Evolutionary conservation across 352 stramenopile genomes (phyloP).

Genomic region (Globisporangium orthogonon): DNA sequence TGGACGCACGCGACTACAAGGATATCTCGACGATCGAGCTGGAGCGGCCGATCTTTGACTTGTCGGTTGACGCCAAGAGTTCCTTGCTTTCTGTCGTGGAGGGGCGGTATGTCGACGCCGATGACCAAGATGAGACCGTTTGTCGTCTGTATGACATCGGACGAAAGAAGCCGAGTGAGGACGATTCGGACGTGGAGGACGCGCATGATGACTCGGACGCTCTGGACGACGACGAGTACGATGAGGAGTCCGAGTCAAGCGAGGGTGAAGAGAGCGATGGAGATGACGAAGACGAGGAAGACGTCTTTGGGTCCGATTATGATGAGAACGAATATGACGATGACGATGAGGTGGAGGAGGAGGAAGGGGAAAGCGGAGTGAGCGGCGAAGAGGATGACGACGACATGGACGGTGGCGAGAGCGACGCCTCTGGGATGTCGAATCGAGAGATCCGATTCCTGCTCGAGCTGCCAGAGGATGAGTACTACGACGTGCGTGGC

Average conservation of each 20-base stretch:
- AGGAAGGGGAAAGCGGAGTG: background rate
- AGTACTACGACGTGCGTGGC: slow-evolving; percentile 65
- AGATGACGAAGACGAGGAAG: slow-evolving; percentile 39
- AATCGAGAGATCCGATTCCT: slow-evolving; percentile 58
- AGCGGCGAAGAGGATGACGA: slow-evolving; percentile 21
- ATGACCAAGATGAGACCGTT: slow-evolving; percentile 66
- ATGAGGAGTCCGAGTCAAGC: slow-evolving; percentile 49
- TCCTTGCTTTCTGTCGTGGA: slow-evolving; percentile 67
- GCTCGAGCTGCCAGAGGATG: slow-evolving; percentile 60
- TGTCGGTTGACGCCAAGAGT: slow-evolving; percentile 59
- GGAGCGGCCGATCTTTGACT: slow-evolving; percentile 67
- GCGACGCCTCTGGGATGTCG: slow-evolving; percentile 29
- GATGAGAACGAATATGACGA: slow-evolving; percentile 28
- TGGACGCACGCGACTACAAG: slow-evolving; percentile 78
- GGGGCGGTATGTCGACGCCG: slow-evolving; percentile 61
- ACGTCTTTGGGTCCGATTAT: slow-evolving; percentile 35
- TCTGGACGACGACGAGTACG: slow-evolving; percentile 76
- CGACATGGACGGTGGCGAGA: slow-evolving; percentile 24
- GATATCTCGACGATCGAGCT: slow-evolving; percentile 83
- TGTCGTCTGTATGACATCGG: slow-evolving; percentile 87
- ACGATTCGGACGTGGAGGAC: slow-evolving; percentile 85
- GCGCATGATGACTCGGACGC: slow-evolving; percentile 57
- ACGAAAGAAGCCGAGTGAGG: slow-evolving; percentile 75
- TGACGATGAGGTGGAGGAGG: slow-evolving; percentile 6
- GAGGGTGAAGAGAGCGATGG: slow-evolving; percentile 37